phyloP scores from a whole-genome alignment of 305 asterid genomes.

The Euphrasia arctica region DNA sequence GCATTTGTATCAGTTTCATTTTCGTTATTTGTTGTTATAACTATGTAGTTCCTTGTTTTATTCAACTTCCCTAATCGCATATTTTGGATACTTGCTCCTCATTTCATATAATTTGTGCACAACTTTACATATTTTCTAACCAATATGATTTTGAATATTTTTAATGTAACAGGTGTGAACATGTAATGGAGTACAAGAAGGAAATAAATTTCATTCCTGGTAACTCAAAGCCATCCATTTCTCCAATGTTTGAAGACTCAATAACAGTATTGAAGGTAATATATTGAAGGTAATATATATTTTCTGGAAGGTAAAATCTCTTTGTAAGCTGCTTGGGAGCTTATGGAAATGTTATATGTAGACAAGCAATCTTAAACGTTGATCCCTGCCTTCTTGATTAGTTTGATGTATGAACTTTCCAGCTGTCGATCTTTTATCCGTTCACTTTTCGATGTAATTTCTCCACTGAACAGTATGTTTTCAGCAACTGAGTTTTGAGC shows the following conservation, averaged over 20 bases:
- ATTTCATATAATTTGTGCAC: too few relatives aligned
- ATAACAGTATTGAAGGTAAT: conserved; percentile 63
- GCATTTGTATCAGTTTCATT: not conserved
- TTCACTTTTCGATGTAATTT: too few relatives aligned
- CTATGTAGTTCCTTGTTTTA: too few relatives aligned
- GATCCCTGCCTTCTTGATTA: too few relatives aligned
- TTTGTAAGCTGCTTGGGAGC: conserved; percentile 97
- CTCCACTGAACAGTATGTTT: too few relatives aligned
- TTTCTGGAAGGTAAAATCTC: conserved; percentile 39
- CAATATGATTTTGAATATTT: not conserved
- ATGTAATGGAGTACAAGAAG: conserved; percentile 83
- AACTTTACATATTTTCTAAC: not conserved
- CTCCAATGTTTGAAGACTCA: conserved; percentile 64
- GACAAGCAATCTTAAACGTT: too few relatives aligned
- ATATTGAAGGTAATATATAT: too few relatives aligned
- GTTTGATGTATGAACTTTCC: too few relatives aligned
- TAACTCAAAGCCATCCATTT: conserved; percentile 45
- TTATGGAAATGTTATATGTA: too few relatives aligned
- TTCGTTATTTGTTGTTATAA: not conserved
- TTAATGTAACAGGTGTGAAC: conserved; percentile 67
- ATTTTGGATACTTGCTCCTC: conserved; percentile 1
- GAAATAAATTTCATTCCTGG: conserved; percentile 76
- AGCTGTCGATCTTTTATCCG: too few relatives aligned
- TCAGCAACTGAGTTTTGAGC: too few relatives aligned
- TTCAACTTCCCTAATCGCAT: too few relatives aligned